Base-by-base conservation (phyloP, 495 filamentous ascomycete species). In the Hypomontagnella submonticulosa region DNA sequence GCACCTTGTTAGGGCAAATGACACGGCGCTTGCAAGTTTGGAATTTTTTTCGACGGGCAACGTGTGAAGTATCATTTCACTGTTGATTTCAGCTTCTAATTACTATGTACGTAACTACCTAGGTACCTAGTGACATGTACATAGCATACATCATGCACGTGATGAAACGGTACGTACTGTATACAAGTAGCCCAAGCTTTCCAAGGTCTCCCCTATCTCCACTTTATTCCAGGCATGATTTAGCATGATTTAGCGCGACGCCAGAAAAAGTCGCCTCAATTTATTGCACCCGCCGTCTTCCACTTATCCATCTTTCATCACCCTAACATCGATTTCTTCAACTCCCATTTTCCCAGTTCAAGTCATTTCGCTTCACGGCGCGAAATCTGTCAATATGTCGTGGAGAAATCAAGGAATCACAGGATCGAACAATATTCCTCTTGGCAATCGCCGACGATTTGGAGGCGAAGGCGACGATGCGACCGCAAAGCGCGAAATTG, bases 321-420 rank as follows among this genome's bases (percentile, higher is more conserved):
- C 23, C n/a, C n/a, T n/a, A n/a, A n/a, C n/a, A n/a, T n/a, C n/a
- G n/a, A n/a, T n/a, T n/a, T n/a, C n/a, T n/a, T n/a, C n/a, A n/a
- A n/a, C n/a, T n/a, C n/a, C n/a, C n/a, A n/a, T n/a, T n/a, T n/a
- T n/a, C n/a, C n/a, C n/a, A n/a, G n/a, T n/a, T n/a, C n/a, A n/a
- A n/a, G n/a, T n/a, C n/a, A n/a, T n/a, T n/a, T n/a, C n/a, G 18
- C 1, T 16, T 4, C 30, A 50, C 51, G 37, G 3, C 41, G 30
- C 49, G 49, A 20, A 57, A 38, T 8, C 19, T 36, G 68, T 49
- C 73, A 86, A 69, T 3, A 97, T 96, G 93, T 83, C 92, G 66
- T 96, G 93, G 93, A 88, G 93, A 75, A 91, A 88, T 71, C 92
- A 96, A 82, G 96, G 96, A 53, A 95, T 97, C 73, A 99, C 96